Base-by-base conservation (phyloP, 2,329 filamentous ascomycete species). In the Emmonsiellopsis sp. region DNA sequence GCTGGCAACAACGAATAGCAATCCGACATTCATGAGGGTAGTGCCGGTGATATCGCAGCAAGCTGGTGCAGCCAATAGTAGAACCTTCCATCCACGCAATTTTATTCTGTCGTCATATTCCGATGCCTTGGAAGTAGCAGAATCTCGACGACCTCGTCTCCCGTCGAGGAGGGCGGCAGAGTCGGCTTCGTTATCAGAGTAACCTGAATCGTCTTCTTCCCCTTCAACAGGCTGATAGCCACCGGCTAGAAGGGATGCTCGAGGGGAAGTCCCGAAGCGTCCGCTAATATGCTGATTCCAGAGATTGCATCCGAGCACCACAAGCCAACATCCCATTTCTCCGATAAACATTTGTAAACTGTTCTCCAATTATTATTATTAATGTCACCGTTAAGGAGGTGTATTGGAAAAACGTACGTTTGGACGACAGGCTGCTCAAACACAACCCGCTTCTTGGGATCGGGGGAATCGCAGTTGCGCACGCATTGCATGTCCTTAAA, bases 361-460 rank as follows among this genome's bases (percentile, higher is more conserved):
- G 54, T 53, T 48, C 10, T 16, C 48, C 31, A 38, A 47, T 62
- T 49, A 60, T 58, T 15, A 48, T 34, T 11, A 13, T 32, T 37
- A 11, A 48, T 50, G 37, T 34, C 46, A 40, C 9, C 31, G 20
- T 31, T 45, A 10, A 5, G 42, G 16, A 35, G 35, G n/a, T 34
- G 51, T 30, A 38, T 13, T 13, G 44, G 38, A 13, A 30, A 10
- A 45, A 59, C 72, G 60, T 66, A 83, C 58, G 93, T 97, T 70
- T 98, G 93, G 52, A 97, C 83, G 51, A 98, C 91, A 15, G 93
- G 93, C 68, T 97, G 92, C 70, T 96, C 89, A 72, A 98, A 97
- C 62, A 81, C 80, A 58, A 80, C 75, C 51, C 82, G 85, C 60
- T 85, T 80, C 55, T 78, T 79, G 8, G 82, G 80, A 63, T 89